Percentiles rank a stretch among this genome's conserved stretches.
Conservation (phyloP, 148 eudicot species). For the Arbutus unedo region DNA sequence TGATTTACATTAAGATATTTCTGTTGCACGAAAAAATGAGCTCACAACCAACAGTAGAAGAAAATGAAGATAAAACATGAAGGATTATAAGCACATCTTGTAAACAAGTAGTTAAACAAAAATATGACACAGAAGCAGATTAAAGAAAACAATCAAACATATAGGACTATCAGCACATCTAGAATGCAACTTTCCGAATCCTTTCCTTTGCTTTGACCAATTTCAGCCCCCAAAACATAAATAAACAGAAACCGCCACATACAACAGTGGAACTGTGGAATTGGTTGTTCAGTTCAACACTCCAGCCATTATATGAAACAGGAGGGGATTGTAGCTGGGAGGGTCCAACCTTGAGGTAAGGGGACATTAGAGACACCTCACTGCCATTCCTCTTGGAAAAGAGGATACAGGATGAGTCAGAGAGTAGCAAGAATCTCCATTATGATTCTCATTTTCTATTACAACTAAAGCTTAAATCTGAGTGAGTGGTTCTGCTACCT, state of each 20-base stretch:
- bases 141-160: no score
- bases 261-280: constrained; percentile 2
- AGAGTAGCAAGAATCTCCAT: not conserved
- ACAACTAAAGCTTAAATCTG: no score
- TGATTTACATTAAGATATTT: not conserved
- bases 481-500: not conserved
- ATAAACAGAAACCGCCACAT: constrained; percentile 4
- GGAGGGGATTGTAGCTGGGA: not conserved
- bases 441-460: not conserved
- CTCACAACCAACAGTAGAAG: not conserved
- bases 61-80: not conserved
- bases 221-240: constrained; percentile 1
- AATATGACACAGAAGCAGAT: no score
- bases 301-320: constrained; percentile 6
- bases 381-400: not conserved
- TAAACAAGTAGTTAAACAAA: not conserved
- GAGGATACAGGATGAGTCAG: not conserved
- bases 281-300: not conserved
- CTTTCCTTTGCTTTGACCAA: not conserved
- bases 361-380: not conserved
- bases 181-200: not conserved
- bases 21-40: not conserved
- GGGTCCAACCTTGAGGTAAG: not conserved
- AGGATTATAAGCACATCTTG: not conserved
- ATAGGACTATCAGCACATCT: not conserved